Percentiles rank a stretch among this genome's conserved stretches.
These are phyloP conservation scores for Trametes villosa DNA, from an alignment of 768 basidiomycete species.

Conservation along the genomic window DNA sequence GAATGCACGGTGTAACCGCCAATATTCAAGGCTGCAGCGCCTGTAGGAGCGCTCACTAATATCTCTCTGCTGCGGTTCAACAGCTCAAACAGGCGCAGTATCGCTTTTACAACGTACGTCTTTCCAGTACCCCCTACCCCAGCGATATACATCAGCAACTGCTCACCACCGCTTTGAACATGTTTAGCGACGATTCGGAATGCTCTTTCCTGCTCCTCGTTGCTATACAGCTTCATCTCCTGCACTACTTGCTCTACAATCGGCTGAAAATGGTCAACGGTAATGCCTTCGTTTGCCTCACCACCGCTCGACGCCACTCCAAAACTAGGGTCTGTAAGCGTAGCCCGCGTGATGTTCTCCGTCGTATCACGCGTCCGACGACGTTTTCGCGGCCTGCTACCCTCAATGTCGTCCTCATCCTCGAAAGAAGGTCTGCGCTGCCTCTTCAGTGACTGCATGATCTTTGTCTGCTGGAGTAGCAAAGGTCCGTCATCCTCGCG, in stretches of 20 bases:
- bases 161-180: background rate
- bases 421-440: too few relatives aligned
- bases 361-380: too few relatives aligned
- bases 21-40: constrained; percentile 35
- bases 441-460: too few relatives aligned
- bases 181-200: constrained; percentile 21
- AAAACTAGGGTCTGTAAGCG: too few relatives aligned
- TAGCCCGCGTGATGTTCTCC: too few relatives aligned
- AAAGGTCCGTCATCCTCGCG: too few relatives aligned
- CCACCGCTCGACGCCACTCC: too few relatives aligned
- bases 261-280: too few relatives aligned
- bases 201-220: constrained; percentile 20
- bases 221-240: background rate
- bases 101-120: constrained; percentile 32
- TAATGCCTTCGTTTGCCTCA: too few relatives aligned
- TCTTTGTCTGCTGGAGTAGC: too few relatives aligned
- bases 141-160: constrained; percentile 35
- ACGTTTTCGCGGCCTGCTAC: too few relatives aligned
- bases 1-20: constrained; percentile 37
- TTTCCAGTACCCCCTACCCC: constrained; percentile 39
- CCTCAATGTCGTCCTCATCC: too few relatives aligned
- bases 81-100: constrained; percentile 25
- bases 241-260: background rate
- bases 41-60: constrained; percentile 33
- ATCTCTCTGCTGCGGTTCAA: constrained; percentile 13